A percentile compares a stretch with the other conserved stretches of the same genome.
These are phyloP conservation scores for Lizanozyma gosingica DNA, from an alignment of 1,139 yeast species.

Conservation along the genomic window DNA sequence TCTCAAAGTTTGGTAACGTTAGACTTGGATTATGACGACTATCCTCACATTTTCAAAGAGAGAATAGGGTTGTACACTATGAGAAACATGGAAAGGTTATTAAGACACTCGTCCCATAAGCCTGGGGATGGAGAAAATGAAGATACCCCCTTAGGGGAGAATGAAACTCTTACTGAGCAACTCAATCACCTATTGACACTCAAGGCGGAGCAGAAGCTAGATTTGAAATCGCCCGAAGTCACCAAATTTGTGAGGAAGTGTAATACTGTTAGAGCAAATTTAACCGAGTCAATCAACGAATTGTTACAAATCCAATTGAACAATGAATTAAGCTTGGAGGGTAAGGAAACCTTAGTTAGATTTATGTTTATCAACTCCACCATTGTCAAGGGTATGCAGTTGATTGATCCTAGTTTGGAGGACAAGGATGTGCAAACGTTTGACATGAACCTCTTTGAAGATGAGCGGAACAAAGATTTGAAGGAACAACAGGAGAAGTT, in stretches of 20 bases:
- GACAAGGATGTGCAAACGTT: constrained; percentile 5
- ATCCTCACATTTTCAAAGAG: constrained; percentile 65
- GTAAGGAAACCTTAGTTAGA: constrained; percentile 36
- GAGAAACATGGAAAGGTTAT: constrained; percentile 62
- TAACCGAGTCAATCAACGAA: constrained; percentile 28
- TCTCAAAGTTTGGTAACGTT: constrained; percentile 59
- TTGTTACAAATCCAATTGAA: constrained; percentile 29
- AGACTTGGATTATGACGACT: constrained; percentile 61
- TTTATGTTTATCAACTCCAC: constrained; percentile 37
- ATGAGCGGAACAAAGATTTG: constrained; percentile 11
- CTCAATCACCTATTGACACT: constrained; percentile 23
- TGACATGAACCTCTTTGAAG: constrained; percentile 7
- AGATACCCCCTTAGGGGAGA: too few species aligned
- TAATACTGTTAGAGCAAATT: constrained; percentile 21
- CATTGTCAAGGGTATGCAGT: constrained; percentile 33
- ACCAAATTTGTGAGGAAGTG: constrained; percentile 22
- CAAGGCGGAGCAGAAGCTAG: constrained; percentile 21
- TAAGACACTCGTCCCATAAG: not conserved
- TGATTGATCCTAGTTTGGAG: constrained; percentile 28
- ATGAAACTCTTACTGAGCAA: constrained; percentile 27
- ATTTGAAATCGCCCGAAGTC: constrained; percentile 22
- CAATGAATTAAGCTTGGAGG: constrained; percentile 30
- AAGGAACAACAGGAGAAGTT: constrained; percentile 3
- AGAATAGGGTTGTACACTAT: constrained; percentile 74
- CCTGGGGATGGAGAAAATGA: constrained; percentile 5